A percentile compares a stretch with the other conserved stretches of the same genome.
These are phyloP conservation scores for Xylariaceae sp. DNA, from an alignment of 2,329 filamentous ascomycete genomes.

Conservation along the genomic window DNA sequence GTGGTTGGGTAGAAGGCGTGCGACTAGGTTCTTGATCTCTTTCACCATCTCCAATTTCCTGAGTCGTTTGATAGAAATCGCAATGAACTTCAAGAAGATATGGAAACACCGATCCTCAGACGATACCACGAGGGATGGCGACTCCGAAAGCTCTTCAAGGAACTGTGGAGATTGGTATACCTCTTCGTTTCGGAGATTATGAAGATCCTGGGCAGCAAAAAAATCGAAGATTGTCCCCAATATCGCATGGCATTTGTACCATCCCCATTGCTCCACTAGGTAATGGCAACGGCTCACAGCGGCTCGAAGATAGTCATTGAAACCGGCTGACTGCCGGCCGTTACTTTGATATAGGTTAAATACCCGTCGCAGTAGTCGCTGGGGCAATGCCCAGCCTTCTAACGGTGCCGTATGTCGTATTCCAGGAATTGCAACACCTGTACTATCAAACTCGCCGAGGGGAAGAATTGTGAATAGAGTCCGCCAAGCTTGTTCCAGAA, in stretches of 20 bases:
- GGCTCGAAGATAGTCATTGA: constrained; percentile 62
- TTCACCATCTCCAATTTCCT: constrained; percentile 46
- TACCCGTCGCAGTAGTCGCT: constrained; percentile 52
- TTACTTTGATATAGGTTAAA: constrained; percentile 57
- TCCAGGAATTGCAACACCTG: constrained; percentile 45
- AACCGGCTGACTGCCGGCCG: constrained; percentile 52
- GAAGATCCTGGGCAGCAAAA: constrained; percentile 58
- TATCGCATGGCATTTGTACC: constrained; percentile 54
- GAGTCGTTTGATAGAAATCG: constrained; percentile 52
- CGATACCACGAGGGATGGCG: constrained; percentile 47
- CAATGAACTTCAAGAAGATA: constrained; percentile 62
- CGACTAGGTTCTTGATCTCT: constrained; percentile 57
- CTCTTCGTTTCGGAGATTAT: constrained; percentile 62
- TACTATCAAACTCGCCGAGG: constrained; percentile 54
- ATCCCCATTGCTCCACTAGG: constrained; percentile 62
- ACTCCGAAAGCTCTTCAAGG: constrained; percentile 49
- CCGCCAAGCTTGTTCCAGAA: constrained; percentile 56
- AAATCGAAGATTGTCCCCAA: constrained; percentile 64
- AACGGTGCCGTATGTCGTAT: constrained; percentile 37
- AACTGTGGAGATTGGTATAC: constrained; percentile 58
- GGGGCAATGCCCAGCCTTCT: constrained; percentile 60
- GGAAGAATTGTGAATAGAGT: constrained; percentile 58
- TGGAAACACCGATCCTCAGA: constrained; percentile 61
- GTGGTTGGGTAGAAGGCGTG: constrained; percentile 62
- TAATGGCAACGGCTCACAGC: constrained; percentile 58